Evolutionary conservation across 2,329 filamentous ascomycete genomes (phyloP).

Genomic region (Fusarium coicis): DNA sequence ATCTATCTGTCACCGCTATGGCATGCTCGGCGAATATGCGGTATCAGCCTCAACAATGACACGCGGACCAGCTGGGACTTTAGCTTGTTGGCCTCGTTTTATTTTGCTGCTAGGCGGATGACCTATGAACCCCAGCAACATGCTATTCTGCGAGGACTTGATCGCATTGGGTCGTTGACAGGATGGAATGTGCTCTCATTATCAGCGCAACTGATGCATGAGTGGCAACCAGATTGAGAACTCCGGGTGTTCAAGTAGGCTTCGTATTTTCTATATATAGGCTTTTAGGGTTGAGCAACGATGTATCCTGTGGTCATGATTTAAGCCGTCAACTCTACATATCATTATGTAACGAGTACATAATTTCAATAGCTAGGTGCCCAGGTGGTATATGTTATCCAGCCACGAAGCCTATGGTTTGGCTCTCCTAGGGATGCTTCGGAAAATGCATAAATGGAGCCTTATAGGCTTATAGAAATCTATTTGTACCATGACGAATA

Average conservation of each 20-base stretch:
- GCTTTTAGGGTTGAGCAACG: neutral
- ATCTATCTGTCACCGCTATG: conserved; percentile 56
- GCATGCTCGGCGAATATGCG: conserved; percentile 61
- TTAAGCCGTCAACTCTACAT: neutral
- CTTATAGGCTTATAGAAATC: neutral
- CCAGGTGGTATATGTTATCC: neutral
- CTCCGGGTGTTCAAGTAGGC: neutral
- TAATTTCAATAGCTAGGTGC: neutral
- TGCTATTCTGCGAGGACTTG: conserved; percentile 53
- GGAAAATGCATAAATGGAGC: neutral
- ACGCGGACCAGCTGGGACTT: conserved; percentile 59
- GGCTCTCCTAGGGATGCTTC: neutral
- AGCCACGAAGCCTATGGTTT: neutral
- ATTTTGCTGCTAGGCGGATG: conserved; percentile 57
- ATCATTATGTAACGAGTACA: too few species aligned
- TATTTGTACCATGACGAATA: neutral
- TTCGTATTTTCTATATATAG: neutral
- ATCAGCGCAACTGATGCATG: conserved; percentile 40
- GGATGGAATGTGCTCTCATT: conserved; percentile 52
- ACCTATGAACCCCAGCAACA: conserved; percentile 60
- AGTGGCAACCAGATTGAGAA: conserved; percentile 44
- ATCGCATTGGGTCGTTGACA: conserved; percentile 52
- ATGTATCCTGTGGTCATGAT: neutral
- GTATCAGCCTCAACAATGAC: conserved; percentile 60
- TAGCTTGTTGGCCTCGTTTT: conserved; percentile 58